Evolutionary conservation across 306 rosid genomes (phyloP).

Genomic region (Arachis hypogaea): DNA sequence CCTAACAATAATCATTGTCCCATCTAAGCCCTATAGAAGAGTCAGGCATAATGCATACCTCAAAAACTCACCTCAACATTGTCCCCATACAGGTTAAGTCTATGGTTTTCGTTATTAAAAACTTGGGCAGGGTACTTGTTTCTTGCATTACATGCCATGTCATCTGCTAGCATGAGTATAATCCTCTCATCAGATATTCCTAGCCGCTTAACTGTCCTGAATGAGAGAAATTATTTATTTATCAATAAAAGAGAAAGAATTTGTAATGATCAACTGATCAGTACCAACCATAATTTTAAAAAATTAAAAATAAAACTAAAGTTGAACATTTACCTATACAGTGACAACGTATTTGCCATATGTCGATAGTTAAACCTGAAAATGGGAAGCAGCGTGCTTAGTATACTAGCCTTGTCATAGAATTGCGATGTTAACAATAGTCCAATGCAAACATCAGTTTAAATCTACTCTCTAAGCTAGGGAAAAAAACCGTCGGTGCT

Average conservation of each 20-base stretch:
- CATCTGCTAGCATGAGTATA: constrained; percentile 97
- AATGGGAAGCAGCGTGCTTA: constrained; percentile 30
- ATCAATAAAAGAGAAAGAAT: constrained; percentile 43
- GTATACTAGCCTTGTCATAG: constrained; percentile 12
- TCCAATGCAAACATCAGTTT: neutral
- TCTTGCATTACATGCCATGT: constrained; percentile 96
- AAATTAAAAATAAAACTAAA: constrained; percentile 16
- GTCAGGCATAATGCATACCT: constrained; percentile 17
- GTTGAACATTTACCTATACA: constrained; percentile 65
- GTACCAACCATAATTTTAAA: neutral
- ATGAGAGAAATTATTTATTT: constrained; percentile 16
- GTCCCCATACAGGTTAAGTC: constrained; percentile 90
- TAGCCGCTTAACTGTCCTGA: constrained; percentile 91
- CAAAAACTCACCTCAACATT: constrained; percentile 84
- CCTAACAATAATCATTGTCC: constrained; percentile 21
- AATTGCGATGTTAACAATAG: neutral
- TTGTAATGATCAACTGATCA: constrained; percentile 16
- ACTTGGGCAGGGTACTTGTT: constrained; percentile 96
- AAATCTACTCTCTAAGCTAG: constrained; percentile 1
- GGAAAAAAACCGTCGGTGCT: neutral
- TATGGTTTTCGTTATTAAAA: constrained; percentile 94
- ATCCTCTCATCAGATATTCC: constrained; percentile 99
- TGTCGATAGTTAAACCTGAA: constrained; percentile 96
- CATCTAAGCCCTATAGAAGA: neutral
- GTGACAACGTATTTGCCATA: constrained; percentile 94